Base-by-base conservation (phyloP, 1,284 basidiomycete genomes). In the Sporisorium scitamineum region DNA sequence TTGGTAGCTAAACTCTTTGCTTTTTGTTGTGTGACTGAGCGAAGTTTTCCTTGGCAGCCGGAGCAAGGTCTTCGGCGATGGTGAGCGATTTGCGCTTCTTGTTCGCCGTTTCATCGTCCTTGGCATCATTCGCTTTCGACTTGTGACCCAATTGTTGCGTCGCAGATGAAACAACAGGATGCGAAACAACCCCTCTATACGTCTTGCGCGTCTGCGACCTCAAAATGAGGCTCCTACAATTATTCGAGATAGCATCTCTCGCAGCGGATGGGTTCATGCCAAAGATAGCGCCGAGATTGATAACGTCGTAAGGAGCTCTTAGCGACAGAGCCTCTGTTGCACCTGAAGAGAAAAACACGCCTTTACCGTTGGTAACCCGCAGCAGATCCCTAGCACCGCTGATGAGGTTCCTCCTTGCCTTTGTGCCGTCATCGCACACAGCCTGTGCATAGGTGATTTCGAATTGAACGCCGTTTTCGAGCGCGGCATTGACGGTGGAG, bases 381-480 rank as follows among this genome's bases (percentile, higher is more conserved):
- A 85, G 57, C 0, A 85, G 52, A 27, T 84, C 82, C n/a, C 83
- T 65, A 0, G 80, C 76, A 9, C 76, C 70, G 50, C 71, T 63
- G 41, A 85, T 81, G 22, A 85, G 64, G 34, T 85, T 84, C 7
- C 82, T 66, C 9, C 82, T 64, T 16, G 72, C 63, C 22, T 68
- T 65, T 10, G 65, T 20, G 13, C 61, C 45, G 24, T 79, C 74
- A 7, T 62, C 64, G 4, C 44, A 24, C 0, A 81, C 54, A 0
- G 74, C 76, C 24, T 67, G 61, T 9, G 70, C 54, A 74, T 95
- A 94, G 65, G 87, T 88, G 54, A 95, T 89, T 84, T 95, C 94
- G 79, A 95, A 94, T 0, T 91, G 91, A 0, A 91, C 91, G 7
- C 94, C 94, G 72, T 93, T 93, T 77, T 91, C 91, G 14, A 94